phyloP scores from a whole-genome alignment of 257 asterid species.

The Marsdenia floribunda region DNA sequence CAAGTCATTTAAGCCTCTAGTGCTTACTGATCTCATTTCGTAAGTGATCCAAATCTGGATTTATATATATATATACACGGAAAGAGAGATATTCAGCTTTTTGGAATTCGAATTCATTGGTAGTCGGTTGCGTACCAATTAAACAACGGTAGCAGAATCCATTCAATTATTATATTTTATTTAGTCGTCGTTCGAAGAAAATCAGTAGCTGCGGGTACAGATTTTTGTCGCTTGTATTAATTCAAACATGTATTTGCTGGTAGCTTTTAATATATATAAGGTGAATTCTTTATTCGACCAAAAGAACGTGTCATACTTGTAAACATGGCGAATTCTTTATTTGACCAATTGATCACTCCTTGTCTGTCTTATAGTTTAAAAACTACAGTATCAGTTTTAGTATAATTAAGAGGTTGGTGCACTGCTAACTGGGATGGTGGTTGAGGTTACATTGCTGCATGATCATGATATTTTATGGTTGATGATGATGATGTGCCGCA shows the following conservation, averaged over 20 bases:
- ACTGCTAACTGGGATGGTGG: neutral
- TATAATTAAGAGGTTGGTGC: neutral
- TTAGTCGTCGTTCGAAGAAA: neutral
- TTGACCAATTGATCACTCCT: neutral
- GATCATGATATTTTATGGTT: neutral
- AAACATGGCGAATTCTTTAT: neutral
- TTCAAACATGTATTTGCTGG: neutral
- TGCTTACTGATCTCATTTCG: neutral
- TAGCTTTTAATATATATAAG: neutral
- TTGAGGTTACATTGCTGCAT: neutral
- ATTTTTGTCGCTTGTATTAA: neutral
- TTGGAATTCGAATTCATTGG: neutral
- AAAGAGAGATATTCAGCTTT: neutral
- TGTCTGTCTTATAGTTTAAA: neutral
- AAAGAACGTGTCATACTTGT: neutral
- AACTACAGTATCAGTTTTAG: neutral
- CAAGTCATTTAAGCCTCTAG: constrained; percentile 2
- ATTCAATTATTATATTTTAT: neutral
- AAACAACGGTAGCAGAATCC: neutral
- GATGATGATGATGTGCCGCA: constrained; percentile 11
- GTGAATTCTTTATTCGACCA: neutral
- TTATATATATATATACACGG: too few relatives aligned
- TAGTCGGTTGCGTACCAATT: neutral
- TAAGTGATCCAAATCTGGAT: too few relatives aligned
- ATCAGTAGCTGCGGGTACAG: neutral